Evolutionary conservation across 2,329 filamentous ascomycete species (phyloP).

Genomic region (Pseudogymnoascus sp.): DNA sequence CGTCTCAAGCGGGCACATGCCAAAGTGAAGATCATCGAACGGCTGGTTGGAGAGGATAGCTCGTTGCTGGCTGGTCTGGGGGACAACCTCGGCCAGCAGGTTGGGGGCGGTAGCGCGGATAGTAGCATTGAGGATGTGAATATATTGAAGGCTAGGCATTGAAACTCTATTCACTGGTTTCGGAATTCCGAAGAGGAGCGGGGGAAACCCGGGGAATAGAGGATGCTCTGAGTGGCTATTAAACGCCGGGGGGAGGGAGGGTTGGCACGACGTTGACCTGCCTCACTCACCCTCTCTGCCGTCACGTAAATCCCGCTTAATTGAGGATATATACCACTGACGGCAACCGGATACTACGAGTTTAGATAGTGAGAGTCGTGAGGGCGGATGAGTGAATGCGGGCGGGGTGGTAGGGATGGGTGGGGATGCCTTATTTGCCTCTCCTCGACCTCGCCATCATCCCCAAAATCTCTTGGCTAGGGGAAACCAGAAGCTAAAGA

Average conservation of each 20-base stretch:
- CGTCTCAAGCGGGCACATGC: constrained; percentile 72
- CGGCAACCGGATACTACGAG: too few species aligned
- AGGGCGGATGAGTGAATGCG: too few species aligned
- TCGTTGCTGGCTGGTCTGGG: constrained; percentile 18
- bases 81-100: constrained; percentile 9
- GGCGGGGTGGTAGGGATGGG: too few species aligned
- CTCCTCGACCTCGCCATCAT: too few species aligned
- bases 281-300: too few species aligned
- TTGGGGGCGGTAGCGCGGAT: constrained; percentile 22
- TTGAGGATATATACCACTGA: too few species aligned
- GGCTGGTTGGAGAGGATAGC: constrained; percentile 46
- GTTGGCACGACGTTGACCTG: background rate
- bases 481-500: too few species aligned
- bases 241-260: background rate
- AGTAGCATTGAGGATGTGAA: constrained; percentile 41
- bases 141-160: constrained; percentile 30
- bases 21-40: constrained; percentile 79
- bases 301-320: too few species aligned
- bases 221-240: background rate
- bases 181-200: background rate
- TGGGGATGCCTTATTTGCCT: too few species aligned
- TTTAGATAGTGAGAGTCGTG: too few species aligned
- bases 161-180: constrained; percentile 7
- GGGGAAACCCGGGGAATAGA: background rate
- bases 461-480: too few species aligned